These are phyloP conservation scores for Xylaria curta DNA, from an alignment of 495 filamentous ascomycete genomes.

Conservation along the genomic window DNA sequence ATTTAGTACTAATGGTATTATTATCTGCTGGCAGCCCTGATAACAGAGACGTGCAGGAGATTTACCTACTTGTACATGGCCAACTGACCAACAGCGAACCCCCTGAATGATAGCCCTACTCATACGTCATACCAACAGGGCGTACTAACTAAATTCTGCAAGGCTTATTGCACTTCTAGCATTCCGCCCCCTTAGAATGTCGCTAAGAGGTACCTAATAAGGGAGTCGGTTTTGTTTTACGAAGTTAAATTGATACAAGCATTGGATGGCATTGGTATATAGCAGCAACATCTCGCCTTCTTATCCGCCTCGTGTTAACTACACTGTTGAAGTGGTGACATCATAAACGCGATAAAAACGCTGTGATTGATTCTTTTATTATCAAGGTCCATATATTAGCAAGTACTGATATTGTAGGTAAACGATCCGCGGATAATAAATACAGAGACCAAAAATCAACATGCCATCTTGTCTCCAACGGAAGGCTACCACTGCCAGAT, in stretches of 20 bases:
- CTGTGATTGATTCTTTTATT: neutral
- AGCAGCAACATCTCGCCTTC: neutral
- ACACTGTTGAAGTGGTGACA: neutral
- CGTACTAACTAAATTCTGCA: neutral
- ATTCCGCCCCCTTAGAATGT: neutral
- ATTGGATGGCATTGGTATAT: neutral
- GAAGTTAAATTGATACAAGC: too few relatives aligned
- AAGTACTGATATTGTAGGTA: neutral
- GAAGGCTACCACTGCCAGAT: neutral
- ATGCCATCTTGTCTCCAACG: neutral
- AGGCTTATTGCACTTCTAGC: neutral
- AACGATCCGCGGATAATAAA: neutral
- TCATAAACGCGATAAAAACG: neutral
- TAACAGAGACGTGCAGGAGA: neutral
- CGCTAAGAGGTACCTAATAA: neutral
- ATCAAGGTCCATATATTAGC: neutral
- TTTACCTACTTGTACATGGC: neutral
- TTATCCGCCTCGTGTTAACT: neutral
- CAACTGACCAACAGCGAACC: neutral
- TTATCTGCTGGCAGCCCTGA: neutral
- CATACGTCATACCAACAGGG: neutral
- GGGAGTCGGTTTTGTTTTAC: too few relatives aligned
- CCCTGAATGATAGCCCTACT: neutral
- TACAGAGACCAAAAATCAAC: neutral
- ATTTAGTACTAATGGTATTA: neutral